Evolutionary conservation across 495 filamentous ascomycete genomes (phyloP).

Genomic region (Tuber microsphaerosporum): DNA sequence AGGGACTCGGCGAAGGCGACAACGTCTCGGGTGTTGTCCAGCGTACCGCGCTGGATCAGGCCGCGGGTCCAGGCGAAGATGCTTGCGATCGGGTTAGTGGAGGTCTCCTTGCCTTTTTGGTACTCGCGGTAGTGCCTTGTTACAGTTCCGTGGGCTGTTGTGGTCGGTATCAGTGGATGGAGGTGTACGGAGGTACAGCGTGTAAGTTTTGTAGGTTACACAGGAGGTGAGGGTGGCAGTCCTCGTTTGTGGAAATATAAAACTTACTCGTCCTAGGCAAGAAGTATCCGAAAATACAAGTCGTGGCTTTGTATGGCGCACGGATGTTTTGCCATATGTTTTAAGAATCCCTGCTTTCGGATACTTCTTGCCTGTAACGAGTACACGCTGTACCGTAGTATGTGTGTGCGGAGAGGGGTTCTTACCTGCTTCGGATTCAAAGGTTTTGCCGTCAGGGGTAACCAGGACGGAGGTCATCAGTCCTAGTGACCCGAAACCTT

Average conservation of each 20-base stretch:
- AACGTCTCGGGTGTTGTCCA: conserved; percentile 82
- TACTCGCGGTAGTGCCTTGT: conserved; percentile 98
- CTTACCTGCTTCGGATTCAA: conserved; percentile 75
- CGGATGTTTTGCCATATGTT: too few relatives aligned
- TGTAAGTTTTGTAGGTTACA: too few relatives aligned
- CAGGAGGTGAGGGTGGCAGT: too few relatives aligned
- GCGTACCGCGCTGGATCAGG: conserved; percentile 79
- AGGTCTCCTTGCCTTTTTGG: conserved; percentile 93
- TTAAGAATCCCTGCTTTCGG: too few relatives aligned
- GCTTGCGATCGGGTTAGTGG: conserved; percentile 95
- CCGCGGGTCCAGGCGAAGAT: conserved; percentile 99
- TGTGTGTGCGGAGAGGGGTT: background rate
- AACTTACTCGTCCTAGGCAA: too few relatives aligned
- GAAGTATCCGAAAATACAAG: too few relatives aligned
- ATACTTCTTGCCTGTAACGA: too few relatives aligned
- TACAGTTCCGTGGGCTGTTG: conserved; percentile 81
- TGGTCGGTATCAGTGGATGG: background rate
- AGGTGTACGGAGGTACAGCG: too few relatives aligned
- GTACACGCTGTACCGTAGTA: too few relatives aligned
- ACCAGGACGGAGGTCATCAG: conserved; percentile 97
- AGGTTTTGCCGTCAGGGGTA: conserved; percentile 90
- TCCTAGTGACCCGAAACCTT: conserved; percentile 95
- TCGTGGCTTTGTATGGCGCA: too few relatives aligned
- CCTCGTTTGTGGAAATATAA: too few relatives aligned
- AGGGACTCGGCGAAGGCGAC: conserved; percentile 81